Percentiles rank a stretch among this genome's conserved stretches.
phyloP scores from a whole-genome alignment of 2,329 filamentous ascomycete species.

The Balansia obtecta region DNA sequence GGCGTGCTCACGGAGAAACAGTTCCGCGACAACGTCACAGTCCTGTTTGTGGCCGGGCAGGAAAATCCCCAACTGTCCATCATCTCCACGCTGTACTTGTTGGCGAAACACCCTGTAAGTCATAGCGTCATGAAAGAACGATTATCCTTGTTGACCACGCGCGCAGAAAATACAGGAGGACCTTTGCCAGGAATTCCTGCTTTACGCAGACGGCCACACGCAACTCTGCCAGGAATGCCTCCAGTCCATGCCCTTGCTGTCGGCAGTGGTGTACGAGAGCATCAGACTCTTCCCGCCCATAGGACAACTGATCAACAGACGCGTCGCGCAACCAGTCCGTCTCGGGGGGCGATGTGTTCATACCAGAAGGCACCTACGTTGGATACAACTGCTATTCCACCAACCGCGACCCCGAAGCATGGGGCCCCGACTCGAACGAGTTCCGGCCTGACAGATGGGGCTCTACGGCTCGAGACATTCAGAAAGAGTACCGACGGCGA shows the following conservation, averaged over 20 bases:
- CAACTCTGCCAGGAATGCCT: constrained; percentile 10
- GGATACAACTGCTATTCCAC: constrained; percentile 29
- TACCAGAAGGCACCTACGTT: constrained; percentile 25
- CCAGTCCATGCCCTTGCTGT: constrained; percentile 27
- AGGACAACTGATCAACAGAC: constrained; percentile 34
- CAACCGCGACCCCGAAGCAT: constrained; percentile 20
- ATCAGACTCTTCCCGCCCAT: constrained; percentile 37
- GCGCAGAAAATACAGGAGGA: constrained; percentile 16
- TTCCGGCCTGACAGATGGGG: constrained; percentile 30
- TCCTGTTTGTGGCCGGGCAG: constrained; percentile 27
- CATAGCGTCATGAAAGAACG: too few species aligned
- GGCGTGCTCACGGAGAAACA: constrained; percentile 22
- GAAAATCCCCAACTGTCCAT: constrained; percentile 28
- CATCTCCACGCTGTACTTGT: constrained; percentile 22
- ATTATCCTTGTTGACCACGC: not conserved
- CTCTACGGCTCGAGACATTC: constrained; percentile 20
- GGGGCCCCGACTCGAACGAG: constrained; percentile 21
- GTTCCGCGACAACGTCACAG: constrained; percentile 26
- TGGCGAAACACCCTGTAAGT: constrained; percentile 20
- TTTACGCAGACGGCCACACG: not conserved
- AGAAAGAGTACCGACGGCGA: constrained; percentile 20
- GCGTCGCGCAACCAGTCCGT: constrained; percentile 13
- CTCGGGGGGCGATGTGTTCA: constrained; percentile 18
- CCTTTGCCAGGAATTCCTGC: constrained; percentile 18
- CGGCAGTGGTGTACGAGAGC: constrained; percentile 30